Percentiles rank a stretch among this genome's conserved stretches.
Conservation (phyloP, 1,284 basidiomycete genomes). For the Ceratobasidium sp. region DNA sequence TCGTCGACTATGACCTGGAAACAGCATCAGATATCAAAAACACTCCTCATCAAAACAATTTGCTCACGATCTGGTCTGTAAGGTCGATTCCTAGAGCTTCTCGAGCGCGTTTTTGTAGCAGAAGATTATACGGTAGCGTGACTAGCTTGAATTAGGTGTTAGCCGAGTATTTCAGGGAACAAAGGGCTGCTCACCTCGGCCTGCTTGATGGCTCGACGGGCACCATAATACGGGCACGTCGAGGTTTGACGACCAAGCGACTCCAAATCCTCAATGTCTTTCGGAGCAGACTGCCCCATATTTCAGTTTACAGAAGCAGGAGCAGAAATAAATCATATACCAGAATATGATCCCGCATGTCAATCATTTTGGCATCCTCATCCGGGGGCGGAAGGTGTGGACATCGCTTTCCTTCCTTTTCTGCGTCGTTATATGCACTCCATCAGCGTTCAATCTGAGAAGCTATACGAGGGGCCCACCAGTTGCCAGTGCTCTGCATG, state of each 20-base stretch:
- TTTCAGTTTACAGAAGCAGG: not conserved
- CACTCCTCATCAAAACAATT: not conserved
- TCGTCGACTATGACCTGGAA: slow-evolving; percentile 77
- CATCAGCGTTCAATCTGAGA: slow-evolving; percentile 1
- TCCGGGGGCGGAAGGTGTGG: slow-evolving; percentile 76
- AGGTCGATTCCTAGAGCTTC: slow-evolving; percentile 87
- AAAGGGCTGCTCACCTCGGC: slow-evolving; percentile 74
- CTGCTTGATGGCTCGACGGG: slow-evolving; percentile 83
- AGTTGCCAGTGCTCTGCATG: slow-evolving; percentile 85
- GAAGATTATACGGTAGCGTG: slow-evolving; percentile 91
- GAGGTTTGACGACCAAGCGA: slow-evolving; percentile 67
- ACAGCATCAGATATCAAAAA: not conserved
- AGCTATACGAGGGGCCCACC: slow-evolving; percentile 55
- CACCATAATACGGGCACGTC: slow-evolving; percentile 94
- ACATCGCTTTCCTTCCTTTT: slow-evolving; percentile 72
- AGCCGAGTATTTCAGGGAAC: slow-evolving; percentile 15
- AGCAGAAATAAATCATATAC: slow-evolving; percentile 53
- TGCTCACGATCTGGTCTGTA: slow-evolving; percentile 74
- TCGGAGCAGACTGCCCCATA: slow-evolving; percentile 71
- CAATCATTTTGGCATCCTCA: slow-evolving; percentile 77
- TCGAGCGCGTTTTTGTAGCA: slow-evolving; percentile 83
- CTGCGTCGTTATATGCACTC: slow-evolving; percentile 50
- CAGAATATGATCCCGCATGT: slow-evolving; percentile 87
- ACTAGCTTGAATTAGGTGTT: slow-evolving; percentile 64
- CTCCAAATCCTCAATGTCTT: slow-evolving; percentile 94